Conservation (phyloP, 2,329 filamentous ascomycete species). For the Paecilomyces niveus region DNA sequence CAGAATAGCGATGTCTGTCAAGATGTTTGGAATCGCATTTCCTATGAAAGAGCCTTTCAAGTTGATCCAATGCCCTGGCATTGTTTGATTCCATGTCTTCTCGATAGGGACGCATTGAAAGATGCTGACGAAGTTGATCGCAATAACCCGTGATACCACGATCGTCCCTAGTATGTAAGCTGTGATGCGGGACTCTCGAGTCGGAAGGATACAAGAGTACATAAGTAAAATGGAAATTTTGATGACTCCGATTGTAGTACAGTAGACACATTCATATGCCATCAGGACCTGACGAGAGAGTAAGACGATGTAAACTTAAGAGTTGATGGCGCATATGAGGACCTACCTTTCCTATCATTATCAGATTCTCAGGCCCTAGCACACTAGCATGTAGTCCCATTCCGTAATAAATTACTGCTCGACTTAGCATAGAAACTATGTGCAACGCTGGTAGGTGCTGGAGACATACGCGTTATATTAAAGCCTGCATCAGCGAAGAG, state of each 20-base stretch:
- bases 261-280: slow-evolving; percentile 30
- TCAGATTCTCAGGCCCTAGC: slow-evolving; percentile 11
- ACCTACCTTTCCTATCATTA: slow-evolving; percentile 21
- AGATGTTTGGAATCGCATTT: slow-evolving; percentile 38
- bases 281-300: slow-evolving; percentile 32
- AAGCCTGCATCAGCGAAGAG: background rate
- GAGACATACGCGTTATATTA: background rate
- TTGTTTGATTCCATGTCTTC: slow-evolving; percentile 42
- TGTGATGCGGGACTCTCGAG: slow-evolving; percentile 37
- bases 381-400: slow-evolving; percentile 10
- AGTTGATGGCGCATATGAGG: slow-evolving; percentile 12
- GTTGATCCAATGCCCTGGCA: slow-evolving; percentile 44
- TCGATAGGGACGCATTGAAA: slow-evolving; percentile 48
- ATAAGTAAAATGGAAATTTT: slow-evolving; percentile 46
- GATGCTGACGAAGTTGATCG: slow-evolving; percentile 44
- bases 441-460: background rate
- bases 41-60: slow-evolving; percentile 46
- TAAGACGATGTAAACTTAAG: background rate
- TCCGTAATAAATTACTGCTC: slow-evolving; percentile 11
- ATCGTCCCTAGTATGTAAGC: slow-evolving; percentile 37
- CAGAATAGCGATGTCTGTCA: slow-evolving; percentile 18
- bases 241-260: slow-evolving; percentile 43
- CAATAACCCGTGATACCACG: slow-evolving; percentile 42
- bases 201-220: slow-evolving; percentile 48
- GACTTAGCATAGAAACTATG: background rate